Conservation (phyloP, 306 rosid genomes). For the Castanopsis chinensis region DNA sequence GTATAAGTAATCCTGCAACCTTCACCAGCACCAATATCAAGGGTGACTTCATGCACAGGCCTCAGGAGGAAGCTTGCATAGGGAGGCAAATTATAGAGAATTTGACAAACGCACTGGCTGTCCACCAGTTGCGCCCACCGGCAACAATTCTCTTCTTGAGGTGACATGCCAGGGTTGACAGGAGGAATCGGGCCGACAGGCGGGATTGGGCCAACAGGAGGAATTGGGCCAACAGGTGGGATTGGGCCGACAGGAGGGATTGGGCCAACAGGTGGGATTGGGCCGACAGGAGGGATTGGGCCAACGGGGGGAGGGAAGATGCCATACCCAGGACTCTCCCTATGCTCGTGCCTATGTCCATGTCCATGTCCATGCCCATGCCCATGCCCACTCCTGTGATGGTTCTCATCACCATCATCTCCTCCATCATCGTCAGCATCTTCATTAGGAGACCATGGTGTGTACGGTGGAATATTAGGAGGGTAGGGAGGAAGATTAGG, state of each 20-base stretch:
- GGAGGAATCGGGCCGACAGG: too few relatives aligned
- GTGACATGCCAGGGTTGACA: background rate
- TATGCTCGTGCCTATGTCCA: constrained; percentile 8
- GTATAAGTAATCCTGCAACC: constrained; percentile 48
- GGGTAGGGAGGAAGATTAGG: background rate
- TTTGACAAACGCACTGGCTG: constrained; percentile 63
- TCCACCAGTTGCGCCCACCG: constrained; percentile 66
- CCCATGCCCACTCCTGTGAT: constrained; percentile 3
- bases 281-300: too few relatives aligned
- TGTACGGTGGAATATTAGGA: background rate
- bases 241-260: too few relatives aligned
- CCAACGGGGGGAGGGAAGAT: too few relatives aligned
- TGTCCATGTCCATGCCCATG: constrained; percentile 16
- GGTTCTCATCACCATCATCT: background rate
- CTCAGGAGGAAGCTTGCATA: constrained; percentile 56
- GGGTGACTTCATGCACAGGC: constrained; percentile 55
- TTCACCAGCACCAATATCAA: constrained; percentile 39
- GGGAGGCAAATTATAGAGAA: constrained; percentile 56
- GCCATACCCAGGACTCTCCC: background rate
- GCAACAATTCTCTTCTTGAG: constrained; percentile 62
- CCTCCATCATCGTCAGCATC: constrained; percentile 5
- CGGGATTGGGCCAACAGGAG: too few relatives aligned
- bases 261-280: too few relatives aligned
- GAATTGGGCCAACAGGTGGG: too few relatives aligned
- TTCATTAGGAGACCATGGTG: background rate